Evolutionary conservation across 192 early-diverging fungal genomes (phyloP).

Genomic region (Coemansia sp.): DNA sequence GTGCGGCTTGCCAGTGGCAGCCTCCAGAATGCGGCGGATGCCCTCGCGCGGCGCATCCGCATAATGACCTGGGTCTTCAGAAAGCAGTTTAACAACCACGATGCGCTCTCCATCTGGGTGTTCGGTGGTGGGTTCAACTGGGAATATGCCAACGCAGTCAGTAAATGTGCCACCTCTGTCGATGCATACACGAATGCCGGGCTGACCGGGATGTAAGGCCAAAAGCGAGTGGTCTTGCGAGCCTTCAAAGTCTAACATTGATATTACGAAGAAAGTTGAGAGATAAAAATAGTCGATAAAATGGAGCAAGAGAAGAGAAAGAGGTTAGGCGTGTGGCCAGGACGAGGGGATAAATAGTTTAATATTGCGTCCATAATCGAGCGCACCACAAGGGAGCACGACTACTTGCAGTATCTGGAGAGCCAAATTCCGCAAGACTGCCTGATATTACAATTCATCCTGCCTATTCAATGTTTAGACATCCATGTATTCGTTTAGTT

Average conservation of each 20-base stretch:
- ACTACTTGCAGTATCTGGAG: neutral
- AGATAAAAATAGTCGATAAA: too few species aligned
- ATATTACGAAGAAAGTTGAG: neutral
- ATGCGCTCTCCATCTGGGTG: constrained; percentile 55
- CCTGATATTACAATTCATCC: neutral
- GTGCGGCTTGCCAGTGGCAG: constrained; percentile 68
- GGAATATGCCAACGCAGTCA: constrained; percentile 84
- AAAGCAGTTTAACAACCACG: constrained; percentile 87
- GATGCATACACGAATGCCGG: constrained; percentile 61
- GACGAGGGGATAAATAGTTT: neutral
- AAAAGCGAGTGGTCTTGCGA: constrained; percentile 8
- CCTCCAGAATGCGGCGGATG: constrained; percentile 84
- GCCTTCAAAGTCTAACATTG: neutral
- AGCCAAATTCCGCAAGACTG: neutral
- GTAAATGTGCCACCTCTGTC: constrained; percentile 98
- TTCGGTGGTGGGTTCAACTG: constrained; percentile 43
- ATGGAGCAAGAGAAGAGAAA: neutral
- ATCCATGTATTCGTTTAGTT: neutral
- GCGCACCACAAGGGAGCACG: neutral
- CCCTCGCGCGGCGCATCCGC: constrained; percentile 93
- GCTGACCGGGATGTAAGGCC: constrained; percentile 14
- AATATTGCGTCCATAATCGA: neutral
- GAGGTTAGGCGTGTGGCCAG: neutral
- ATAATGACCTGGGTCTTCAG: constrained; percentile 89
- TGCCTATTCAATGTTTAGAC: neutral